Base-by-base conservation (phyloP, 495 filamentous ascomycete genomes). In the Penicillium robsamsonii region DNA sequence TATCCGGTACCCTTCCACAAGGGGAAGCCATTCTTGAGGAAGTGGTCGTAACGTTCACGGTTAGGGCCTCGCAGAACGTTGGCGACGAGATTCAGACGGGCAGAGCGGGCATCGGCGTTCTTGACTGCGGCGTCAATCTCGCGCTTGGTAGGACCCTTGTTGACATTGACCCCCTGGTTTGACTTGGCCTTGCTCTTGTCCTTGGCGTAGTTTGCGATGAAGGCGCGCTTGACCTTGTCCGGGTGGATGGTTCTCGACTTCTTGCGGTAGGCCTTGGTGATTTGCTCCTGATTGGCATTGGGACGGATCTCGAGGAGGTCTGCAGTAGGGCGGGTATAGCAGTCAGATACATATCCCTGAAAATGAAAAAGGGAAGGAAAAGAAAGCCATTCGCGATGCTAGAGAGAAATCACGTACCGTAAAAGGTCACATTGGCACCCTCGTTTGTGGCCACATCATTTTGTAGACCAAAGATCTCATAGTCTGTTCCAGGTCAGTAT, bases 1-100 rank as follows among this genome's bases (percentile, higher is more conserved):
- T 97, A 99, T 50, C 92, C 95, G 17, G 94, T 97, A 33, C 95
- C 94, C 70, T 89, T 90, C 94, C 95, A 98, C 46, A 82, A 85
- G 11, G 94, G 94, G 73, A 99, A 99, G 20, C 94, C 94, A 73
- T 97, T 90, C 64, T 78, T 80, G 51, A 99, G 76, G 77, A 99
- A 99, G 70, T 96, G 85, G 70, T 99, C 92, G 70, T 99, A 99
- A 50, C 95, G 88, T 63, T 89, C 90, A 41, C 95, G 83, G 20
- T 76, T 75, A 2, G 84, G 75, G 2, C 93, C 91, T 51, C 88
- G 86, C 20, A 99, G 84, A 63, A 99, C 87, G 59, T 89, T 87
- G 57, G 87, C 84, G 37, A 97, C 85, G 64, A 92, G 82, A 62
- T 87, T 87, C 22, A 97, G 79, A 22, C 92, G 87, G 55, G 90